phyloP scores from a whole-genome alignment of 1,284 basidiomycete species.

The Pholiota adiposa region DNA sequence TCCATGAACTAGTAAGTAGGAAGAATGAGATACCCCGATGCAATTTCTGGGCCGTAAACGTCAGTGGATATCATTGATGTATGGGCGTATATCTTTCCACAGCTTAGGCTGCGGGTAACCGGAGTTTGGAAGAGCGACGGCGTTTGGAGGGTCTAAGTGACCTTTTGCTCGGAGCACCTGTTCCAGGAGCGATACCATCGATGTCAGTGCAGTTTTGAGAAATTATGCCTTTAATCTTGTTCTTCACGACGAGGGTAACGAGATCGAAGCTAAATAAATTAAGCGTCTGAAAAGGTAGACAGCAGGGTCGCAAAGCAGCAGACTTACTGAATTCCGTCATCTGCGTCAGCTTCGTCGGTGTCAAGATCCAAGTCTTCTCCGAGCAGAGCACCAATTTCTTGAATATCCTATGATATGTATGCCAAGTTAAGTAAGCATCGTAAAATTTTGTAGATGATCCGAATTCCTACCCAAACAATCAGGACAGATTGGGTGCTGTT shows the following conservation, averaged over 20 bases:
- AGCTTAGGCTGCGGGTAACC: neutral
- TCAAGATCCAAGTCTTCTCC: constrained; percentile 21
- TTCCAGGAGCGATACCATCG: constrained; percentile 21
- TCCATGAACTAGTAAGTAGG: too few relatives aligned
- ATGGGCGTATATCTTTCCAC: too few relatives aligned
- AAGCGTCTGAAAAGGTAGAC: neutral
- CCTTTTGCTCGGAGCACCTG: neutral
- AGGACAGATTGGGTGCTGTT: constrained; percentile 22
- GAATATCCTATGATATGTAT: constrained; percentile 12
- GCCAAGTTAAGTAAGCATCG: neutral
- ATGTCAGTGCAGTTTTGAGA: constrained; percentile 24
- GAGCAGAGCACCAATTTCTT: constrained; percentile 19
- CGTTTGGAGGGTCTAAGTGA: neutral
- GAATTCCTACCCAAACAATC: constrained; percentile 22
- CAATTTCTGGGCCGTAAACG: too few relatives aligned
- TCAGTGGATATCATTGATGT: too few relatives aligned
- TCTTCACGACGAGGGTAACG: constrained; percentile 18
- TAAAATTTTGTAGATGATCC: neutral
- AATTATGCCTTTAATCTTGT: constrained; percentile 12
- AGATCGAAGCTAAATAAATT: constrained; percentile 18
- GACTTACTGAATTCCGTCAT: constrained; percentile 19
- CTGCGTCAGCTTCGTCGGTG: constrained; percentile 19
- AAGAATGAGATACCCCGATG: too few relatives aligned
- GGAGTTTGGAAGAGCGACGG: neutral
- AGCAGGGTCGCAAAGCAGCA: neutral